Percentiles rank a stretch among this genome's conserved stretches.
Conservation (phyloP, 768 basidiomycete species). For the Dictyophora rubrovolvata region DNA sequence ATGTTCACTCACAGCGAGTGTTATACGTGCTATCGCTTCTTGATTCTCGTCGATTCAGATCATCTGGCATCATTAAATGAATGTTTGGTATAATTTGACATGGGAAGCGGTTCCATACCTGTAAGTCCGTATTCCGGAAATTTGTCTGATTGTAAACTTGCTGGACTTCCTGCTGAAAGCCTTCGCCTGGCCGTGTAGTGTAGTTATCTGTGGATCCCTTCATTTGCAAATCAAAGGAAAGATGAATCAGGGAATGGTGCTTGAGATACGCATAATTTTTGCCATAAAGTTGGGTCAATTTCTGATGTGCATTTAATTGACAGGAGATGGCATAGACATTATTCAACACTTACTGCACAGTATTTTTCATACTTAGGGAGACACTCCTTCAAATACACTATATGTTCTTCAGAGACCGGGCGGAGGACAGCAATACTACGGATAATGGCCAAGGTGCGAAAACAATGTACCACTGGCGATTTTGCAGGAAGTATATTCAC, state of each 20-base stretch:
- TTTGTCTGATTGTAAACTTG: conserved; percentile 22
- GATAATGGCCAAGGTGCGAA: conserved; percentile 16
- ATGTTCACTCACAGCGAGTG: conserved; percentile 18
- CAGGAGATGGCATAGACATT: too few species aligned
- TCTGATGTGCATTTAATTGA: too few species aligned
- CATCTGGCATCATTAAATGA: too few species aligned
- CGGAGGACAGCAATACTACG: conserved; percentile 20
- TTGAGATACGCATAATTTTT: conserved; percentile 23
- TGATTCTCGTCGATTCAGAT: not conserved
- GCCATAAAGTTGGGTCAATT: conserved; percentile 11
- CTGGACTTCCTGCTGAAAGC: conserved; percentile 23
- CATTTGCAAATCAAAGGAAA: conserved; percentile 16
- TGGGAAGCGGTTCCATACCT: conserved; percentile 14
- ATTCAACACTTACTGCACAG: not conserved
- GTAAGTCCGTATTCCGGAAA: conserved; percentile 19
- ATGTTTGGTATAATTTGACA: not conserved
- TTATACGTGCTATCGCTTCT: conserved; percentile 16
- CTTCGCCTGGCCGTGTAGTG: conserved; percentile 22
- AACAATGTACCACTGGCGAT: conserved; percentile 19
- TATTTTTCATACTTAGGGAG: not conserved
- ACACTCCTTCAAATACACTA: conserved; percentile 5
- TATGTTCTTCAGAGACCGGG: conserved; percentile 19
- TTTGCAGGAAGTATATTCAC: conserved; percentile 21
- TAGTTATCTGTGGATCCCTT: conserved; percentile 22
- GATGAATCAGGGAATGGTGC: conserved; percentile 19